Percentiles rank a stretch among this genome's conserved stretches.
Evolutionary conservation across 2,329 filamentous ascomycete genomes (phyloP).

Genomic region (Tolypocladium ovalisporum): DNA sequence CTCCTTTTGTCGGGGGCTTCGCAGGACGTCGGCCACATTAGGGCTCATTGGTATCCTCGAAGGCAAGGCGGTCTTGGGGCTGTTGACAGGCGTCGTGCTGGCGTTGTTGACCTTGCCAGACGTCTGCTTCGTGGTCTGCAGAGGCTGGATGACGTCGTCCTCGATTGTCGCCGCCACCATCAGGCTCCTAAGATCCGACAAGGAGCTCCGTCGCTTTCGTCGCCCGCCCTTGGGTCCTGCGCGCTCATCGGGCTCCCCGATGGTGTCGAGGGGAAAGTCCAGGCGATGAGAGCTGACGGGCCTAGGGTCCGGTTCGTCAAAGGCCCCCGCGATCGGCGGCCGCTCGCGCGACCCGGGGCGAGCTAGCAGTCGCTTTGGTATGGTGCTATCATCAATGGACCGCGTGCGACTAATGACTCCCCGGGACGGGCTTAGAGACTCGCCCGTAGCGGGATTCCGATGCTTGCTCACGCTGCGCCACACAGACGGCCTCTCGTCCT

Average conservation of each 20-base stretch:
- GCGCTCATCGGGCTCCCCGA: slow-evolving; percentile 43
- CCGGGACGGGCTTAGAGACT: slow-evolving; percentile 54
- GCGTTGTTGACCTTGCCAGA: slow-evolving; percentile 44
- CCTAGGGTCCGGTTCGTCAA: slow-evolving; percentile 43
- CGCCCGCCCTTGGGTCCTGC: slow-evolving; percentile 32
- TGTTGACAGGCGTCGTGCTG: slow-evolving; percentile 13
- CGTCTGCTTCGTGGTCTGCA: slow-evolving; percentile 41
- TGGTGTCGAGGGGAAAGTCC: slow-evolving; percentile 46
- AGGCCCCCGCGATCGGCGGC: slow-evolving; percentile 49
- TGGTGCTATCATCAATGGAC: slow-evolving; percentile 61
- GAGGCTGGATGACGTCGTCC: slow-evolving; percentile 30
- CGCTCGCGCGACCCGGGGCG: slow-evolving; percentile 48
- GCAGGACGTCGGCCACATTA: slow-evolving; percentile 22
- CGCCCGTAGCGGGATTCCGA: slow-evolving; percentile 48
- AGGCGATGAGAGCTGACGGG: slow-evolving; percentile 47
- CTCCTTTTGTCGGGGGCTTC: slow-evolving; percentile 36
- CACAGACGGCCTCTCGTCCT: slow-evolving; percentile 64
- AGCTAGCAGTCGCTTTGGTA: slow-evolving; percentile 22
- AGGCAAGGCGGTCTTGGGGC: slow-evolving; percentile 29
- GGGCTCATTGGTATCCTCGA: slow-evolving; percentile 45
- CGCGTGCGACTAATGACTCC: slow-evolving; percentile 57
- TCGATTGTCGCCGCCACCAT: slow-evolving; percentile 50
- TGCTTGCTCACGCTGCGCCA: slow-evolving; percentile 86
- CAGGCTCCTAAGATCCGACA: slow-evolving; percentile 71
- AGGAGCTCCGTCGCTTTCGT: slow-evolving; percentile 80